A percentile compares a stretch with the other conserved stretches of the same genome.
phyloP scores from a whole-genome alignment of 129 eudicot genomes.

The Centella asiatica region DNA sequence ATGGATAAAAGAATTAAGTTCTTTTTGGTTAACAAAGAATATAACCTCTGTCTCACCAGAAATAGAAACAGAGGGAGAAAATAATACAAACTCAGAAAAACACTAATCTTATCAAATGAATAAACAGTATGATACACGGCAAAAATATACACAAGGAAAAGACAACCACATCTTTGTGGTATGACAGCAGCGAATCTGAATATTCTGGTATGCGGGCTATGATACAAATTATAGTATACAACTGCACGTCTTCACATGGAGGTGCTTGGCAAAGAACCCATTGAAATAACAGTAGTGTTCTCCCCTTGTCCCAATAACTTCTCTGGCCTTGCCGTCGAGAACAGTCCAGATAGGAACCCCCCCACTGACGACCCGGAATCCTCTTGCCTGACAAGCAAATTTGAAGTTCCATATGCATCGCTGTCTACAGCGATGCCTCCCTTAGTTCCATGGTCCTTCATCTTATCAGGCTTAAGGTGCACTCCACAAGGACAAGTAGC shows the following conservation, averaged over 20 bases:
- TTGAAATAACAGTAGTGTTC: slow-evolving; percentile 41
- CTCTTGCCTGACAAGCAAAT: slow-evolving; percentile 21
- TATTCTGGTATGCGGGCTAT: not conserved
- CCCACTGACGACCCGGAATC: slow-evolving; percentile 32
- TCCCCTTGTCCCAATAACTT: slow-evolving; percentile 27
- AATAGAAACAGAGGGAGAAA: no score
- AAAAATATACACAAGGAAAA: no score
- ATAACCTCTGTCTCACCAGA: no score
- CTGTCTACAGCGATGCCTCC: slow-evolving; percentile 14
- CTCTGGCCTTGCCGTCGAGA: slow-evolving; percentile 44
- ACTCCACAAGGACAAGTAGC: slow-evolving; percentile 64
- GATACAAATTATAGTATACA: slow-evolving; percentile 1
- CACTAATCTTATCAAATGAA: no score
- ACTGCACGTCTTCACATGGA: slow-evolving; percentile 37
- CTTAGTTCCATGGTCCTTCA: slow-evolving; percentile 11
- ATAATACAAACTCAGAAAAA: no score
- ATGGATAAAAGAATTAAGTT: no score
- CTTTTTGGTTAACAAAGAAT: no score
- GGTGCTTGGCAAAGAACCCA: slow-evolving; percentile 75
- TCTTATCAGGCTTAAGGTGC: slow-evolving; percentile 21
- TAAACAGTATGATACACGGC: no score
- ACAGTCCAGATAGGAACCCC: slow-evolving; percentile 52
- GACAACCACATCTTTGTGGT: no score
- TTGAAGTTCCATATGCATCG: slow-evolving; percentile 19
- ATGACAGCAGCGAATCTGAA: no score